Conservation (phyloP, 2,329 filamentous ascomycete species). For the Colletotrichum salicis region DNA sequence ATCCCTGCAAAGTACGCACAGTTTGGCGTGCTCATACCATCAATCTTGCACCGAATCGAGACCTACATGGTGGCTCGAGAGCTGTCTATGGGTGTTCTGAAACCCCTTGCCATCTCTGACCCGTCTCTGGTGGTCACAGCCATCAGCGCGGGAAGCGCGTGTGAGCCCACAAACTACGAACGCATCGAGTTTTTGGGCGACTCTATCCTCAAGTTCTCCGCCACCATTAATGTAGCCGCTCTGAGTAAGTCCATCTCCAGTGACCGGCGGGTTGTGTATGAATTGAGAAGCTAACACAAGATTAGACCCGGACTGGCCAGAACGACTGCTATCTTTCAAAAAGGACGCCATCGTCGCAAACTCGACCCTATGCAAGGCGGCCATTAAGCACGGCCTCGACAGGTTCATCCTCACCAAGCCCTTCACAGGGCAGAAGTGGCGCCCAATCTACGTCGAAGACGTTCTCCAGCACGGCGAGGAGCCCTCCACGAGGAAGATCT, state of each 20-base stretch:
- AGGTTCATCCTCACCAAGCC: slow-evolving; percentile 75
- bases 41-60: slow-evolving; percentile 77
- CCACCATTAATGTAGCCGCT: slow-evolving; percentile 71
- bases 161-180: slow-evolving; percentile 77
- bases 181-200: slow-evolving; percentile 90
- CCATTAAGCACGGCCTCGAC: slow-evolving; percentile 72
- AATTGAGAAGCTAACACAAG: slow-evolving; percentile 33
- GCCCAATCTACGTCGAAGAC: slow-evolving; percentile 66
- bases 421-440: slow-evolving; percentile 80
- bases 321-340: slow-evolving; percentile 76
- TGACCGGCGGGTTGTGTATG: background rate
- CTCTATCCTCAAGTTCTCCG: slow-evolving; percentile 79
- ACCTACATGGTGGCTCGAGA: slow-evolving; percentile 70
- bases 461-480: slow-evolving; percentile 39
- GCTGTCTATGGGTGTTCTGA: slow-evolving; percentile 66
- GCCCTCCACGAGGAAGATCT: slow-evolving; percentile 53
- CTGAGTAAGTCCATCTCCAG: slow-evolving; percentile 53
- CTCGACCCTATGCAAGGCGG: slow-evolving; percentile 73
- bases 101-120: slow-evolving; percentile 60
- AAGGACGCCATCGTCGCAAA: slow-evolving; percentile 82
- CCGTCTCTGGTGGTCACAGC: slow-evolving; percentile 69
- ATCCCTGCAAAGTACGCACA: slow-evolving; percentile 56
- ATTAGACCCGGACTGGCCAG: slow-evolving; percentile 74
- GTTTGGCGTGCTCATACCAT: slow-evolving; percentile 75
- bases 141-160: slow-evolving; percentile 73